These are phyloP conservation scores for Colletotrichum godetiae DNA, from an alignment of 2,329 filamentous ascomycete genomes.

Conservation along the genomic window DNA sequence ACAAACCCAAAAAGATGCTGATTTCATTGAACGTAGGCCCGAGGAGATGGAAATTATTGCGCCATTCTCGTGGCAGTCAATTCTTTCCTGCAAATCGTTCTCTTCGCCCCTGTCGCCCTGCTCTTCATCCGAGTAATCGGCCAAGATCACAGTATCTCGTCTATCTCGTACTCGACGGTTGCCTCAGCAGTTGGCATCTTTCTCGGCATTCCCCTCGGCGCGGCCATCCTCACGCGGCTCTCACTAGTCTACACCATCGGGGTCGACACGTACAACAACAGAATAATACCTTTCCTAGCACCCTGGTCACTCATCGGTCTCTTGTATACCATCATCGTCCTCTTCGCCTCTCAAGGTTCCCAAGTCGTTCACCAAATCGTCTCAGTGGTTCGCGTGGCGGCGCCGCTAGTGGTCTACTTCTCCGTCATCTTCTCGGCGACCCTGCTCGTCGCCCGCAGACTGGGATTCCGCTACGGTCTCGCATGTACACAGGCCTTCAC, in stretches of 20 bases:
- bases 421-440: constrained; percentile 78
- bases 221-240: constrained; percentile 81
- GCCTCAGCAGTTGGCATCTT: constrained; percentile 87
- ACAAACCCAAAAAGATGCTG: neutral
- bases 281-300: constrained; percentile 76
- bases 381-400: constrained; percentile 82
- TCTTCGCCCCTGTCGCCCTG: constrained; percentile 77
- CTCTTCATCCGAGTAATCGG: constrained; percentile 79
- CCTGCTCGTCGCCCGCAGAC: constrained; percentile 67
- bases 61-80: constrained; percentile 83
- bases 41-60: constrained; percentile 84
- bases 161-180: constrained; percentile 71
- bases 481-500: constrained; percentile 86
- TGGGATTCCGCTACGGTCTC: constrained; percentile 80
- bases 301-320: constrained; percentile 86
- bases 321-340: constrained; percentile 85
- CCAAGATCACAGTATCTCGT: constrained; percentile 48
- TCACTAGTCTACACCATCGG: constrained; percentile 65
- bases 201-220: constrained; percentile 84
- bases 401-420: constrained; percentile 87
- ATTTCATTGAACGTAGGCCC: constrained; percentile 55
- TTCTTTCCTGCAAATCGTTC: constrained; percentile 78
- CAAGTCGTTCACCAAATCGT: constrained; percentile 86
- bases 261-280: constrained; percentile 71
- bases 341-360: constrained; percentile 84